A percentile compares a stretch with the other conserved stretches of the same genome.
Evolutionary conservation across 257 asterid species (phyloP).

Genomic region (Ilex aquifolium): DNA sequence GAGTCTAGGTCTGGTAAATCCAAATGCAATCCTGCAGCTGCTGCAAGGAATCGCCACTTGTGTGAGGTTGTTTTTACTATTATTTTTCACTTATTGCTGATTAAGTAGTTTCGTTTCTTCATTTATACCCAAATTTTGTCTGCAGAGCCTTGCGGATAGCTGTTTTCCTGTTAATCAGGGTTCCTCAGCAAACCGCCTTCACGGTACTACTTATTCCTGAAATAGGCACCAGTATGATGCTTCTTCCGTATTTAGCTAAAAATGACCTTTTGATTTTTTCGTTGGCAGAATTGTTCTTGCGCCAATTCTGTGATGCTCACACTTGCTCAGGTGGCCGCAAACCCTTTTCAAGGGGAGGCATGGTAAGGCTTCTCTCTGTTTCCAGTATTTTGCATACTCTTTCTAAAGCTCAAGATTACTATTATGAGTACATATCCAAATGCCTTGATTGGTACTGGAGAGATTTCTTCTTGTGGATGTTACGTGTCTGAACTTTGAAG

Average conservation of each 20-base stretch:
- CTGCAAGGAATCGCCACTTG: conserved; percentile 71
- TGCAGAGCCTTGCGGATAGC: conserved; percentile 72
- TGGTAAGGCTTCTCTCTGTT: conserved; percentile 35
- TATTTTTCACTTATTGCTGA: background rate
- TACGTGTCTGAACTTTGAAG: background rate
- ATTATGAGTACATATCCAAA: background rate
- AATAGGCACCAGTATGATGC: background rate
- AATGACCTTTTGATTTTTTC: conserved; percentile 16
- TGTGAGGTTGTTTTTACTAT: conserved; percentile 61
- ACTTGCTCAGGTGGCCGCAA: conserved; percentile 58
- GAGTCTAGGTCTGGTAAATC: conserved; percentile 50
- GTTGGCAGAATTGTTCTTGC: conserved; percentile 65
- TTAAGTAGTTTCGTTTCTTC: background rate
- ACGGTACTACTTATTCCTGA: conserved; percentile 33
- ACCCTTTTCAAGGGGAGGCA: conserved; percentile 86
- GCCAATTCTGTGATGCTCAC: conserved; percentile 92
- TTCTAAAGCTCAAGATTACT: background rate
- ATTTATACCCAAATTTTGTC: conserved; percentile 10
- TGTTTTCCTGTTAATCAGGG: conserved; percentile 74
- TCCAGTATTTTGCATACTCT: background rate
- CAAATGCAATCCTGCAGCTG: conserved; percentile 92
- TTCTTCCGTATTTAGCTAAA: background rate
- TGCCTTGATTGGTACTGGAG: background rate
- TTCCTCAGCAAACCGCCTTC: conserved; percentile 65
- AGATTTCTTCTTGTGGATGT: background rate